Conservation (phyloP, 768 basidiomycete genomes). For the Thelephora ganbajun region DNA sequence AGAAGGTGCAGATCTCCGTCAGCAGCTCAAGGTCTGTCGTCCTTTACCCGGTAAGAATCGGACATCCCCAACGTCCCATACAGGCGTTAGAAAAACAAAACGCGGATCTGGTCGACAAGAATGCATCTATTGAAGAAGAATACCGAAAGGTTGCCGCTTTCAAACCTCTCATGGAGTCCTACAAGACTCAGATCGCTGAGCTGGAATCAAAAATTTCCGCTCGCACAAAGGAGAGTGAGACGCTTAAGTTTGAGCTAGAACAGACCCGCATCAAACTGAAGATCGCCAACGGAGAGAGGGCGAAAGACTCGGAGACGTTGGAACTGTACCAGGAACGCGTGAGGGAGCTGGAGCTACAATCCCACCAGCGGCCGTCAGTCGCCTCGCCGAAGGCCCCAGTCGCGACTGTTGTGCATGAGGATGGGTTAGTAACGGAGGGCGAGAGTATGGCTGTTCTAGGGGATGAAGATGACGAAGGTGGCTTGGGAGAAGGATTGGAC, state of each 20-base stretch:
- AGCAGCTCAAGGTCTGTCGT: slow-evolving; percentile 58
- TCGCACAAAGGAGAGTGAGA: slow-evolving; percentile 58
- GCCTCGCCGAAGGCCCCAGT: slow-evolving; percentile 1
- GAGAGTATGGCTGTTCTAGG: slow-evolving; percentile 26
- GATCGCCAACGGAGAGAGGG: slow-evolving; percentile 53
- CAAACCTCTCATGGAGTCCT: slow-evolving; percentile 84
- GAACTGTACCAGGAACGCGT: slow-evolving; percentile 86
- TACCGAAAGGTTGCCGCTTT: slow-evolving; percentile 75
- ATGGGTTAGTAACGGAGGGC: slow-evolving; percentile 26
- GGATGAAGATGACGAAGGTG: slow-evolving; percentile 33
- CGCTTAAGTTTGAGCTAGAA: slow-evolving; percentile 62
- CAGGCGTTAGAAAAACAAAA: slow-evolving; percentile 90
- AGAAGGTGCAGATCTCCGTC: slow-evolving; percentile 81
- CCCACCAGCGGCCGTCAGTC: slow-evolving; percentile 26
- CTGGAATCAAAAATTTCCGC: slow-evolving; percentile 60
- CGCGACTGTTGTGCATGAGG: slow-evolving; percentile 7
- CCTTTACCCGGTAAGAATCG: slow-evolving; percentile 1
- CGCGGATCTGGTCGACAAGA: slow-evolving; percentile 80
- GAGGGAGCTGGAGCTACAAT: slow-evolving; percentile 68
- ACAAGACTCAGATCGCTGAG: slow-evolving; percentile 74
- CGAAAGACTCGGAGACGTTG: slow-evolving; percentile 71
- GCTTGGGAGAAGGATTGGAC: slow-evolving; percentile 76
- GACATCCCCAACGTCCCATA: not conserved
- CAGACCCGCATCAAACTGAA: slow-evolving; percentile 58
- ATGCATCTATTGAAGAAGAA: slow-evolving; percentile 86